phyloP scores from a whole-genome alignment of 2,329 filamentous ascomycete species.

The Aspergillus ruber region DNA sequence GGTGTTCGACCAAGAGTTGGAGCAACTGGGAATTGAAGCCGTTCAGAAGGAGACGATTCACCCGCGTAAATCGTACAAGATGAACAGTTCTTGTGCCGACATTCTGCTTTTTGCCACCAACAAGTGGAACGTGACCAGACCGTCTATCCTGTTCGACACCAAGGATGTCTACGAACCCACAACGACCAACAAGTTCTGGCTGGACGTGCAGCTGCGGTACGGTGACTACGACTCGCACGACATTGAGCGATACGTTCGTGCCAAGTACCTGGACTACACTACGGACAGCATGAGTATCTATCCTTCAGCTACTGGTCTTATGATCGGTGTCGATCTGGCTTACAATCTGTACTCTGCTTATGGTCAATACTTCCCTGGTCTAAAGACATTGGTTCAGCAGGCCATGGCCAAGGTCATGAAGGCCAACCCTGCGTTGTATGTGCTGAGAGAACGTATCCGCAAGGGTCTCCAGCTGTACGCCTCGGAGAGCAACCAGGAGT shows the following conservation, averaged over 20 bases:
- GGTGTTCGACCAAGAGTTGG: slow-evolving; percentile 94
- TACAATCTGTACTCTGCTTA: slow-evolving; percentile 99
- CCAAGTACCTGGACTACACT: slow-evolving; percentile 98
- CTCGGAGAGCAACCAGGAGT: slow-evolving; percentile 98
- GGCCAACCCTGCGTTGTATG: slow-evolving; percentile 92
- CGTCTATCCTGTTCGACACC: slow-evolving; percentile 88
- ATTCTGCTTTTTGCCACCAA: slow-evolving; percentile 94
- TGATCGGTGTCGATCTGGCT: slow-evolving; percentile 95
- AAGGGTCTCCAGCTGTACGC: slow-evolving; percentile 98
- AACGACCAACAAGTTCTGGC: slow-evolving; percentile 98
- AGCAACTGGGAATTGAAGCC: slow-evolving; percentile 91
- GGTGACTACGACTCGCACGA: slow-evolving; percentile 99
- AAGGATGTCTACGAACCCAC: slow-evolving; percentile 92
- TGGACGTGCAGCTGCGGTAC: slow-evolving; percentile 93
- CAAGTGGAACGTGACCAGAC: slow-evolving; percentile 96
- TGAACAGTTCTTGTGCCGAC: slow-evolving; percentile 98
- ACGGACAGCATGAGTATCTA: slow-evolving; percentile 99
- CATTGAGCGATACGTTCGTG: slow-evolving; percentile 93
- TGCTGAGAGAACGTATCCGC: slow-evolving; percentile 91
- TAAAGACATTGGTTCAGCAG: slow-evolving; percentile 92
- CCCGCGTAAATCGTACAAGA: slow-evolving; percentile 99
- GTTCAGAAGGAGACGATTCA: slow-evolving; percentile 99
- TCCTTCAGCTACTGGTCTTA: slow-evolving; percentile 88
- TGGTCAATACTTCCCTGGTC: slow-evolving; percentile 95
- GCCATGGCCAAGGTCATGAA: slow-evolving; percentile 99